Conservation (phyloP, 768 basidiomycete genomes). For the Mycena vulgaris region DNA sequence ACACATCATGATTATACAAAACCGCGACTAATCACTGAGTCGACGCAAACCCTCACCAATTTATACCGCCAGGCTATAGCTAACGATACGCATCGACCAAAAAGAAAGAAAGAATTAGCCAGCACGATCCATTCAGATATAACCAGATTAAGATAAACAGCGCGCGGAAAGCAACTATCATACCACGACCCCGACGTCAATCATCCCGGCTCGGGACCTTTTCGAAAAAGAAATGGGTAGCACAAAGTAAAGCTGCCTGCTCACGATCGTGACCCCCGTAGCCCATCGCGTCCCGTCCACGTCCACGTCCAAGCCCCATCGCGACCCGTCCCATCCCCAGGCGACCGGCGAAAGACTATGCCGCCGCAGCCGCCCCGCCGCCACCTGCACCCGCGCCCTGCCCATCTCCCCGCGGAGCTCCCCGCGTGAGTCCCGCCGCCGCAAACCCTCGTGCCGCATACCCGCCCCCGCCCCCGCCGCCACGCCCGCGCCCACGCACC, state of each 20-base stretch:
- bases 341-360: too few relatives aligned
- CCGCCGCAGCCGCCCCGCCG: not conserved
- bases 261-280: too few relatives aligned
- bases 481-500: constrained; percentile 60
- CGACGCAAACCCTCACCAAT: too few relatives aligned
- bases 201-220: constrained; percentile 1
- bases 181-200: constrained; percentile 16
- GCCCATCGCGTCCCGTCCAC: too few relatives aligned
- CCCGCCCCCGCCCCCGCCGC: constrained; percentile 59
- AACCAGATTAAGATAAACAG: constrained; percentile 33
- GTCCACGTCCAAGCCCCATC: too few relatives aligned
- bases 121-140: constrained; percentile 21
- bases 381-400: not conserved
- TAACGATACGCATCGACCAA: too few relatives aligned
- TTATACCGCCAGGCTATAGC: too few relatives aligned
- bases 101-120: not conserved
- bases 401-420: too few relatives aligned
- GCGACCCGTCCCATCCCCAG: too few relatives aligned
- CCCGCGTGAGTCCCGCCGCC: constrained; percentile 74
- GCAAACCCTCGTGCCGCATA: constrained; percentile 79
- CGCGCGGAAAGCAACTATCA: constrained; percentile 18
- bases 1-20: too few relatives aligned
- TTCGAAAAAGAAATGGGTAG: constrained; percentile 8
- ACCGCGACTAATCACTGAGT: too few relatives aligned
- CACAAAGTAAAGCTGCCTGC: constrained; percentile 14